Evolutionary conservation across 139 green algal species (phyloP).

Genomic region (Coelastrella sp.): DNA sequence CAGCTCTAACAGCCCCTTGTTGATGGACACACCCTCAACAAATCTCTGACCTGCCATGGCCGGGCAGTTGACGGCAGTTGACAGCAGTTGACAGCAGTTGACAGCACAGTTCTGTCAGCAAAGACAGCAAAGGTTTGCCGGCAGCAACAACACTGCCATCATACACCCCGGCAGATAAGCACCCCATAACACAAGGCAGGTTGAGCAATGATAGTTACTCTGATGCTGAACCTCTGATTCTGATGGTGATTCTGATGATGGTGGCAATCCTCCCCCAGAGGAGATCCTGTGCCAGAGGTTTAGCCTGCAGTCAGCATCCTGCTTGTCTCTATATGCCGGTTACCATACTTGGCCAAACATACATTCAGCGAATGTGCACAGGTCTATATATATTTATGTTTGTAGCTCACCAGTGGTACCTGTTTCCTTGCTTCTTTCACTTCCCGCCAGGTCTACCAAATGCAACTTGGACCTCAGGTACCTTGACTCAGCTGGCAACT

Average conservation of each 20-base stretch:
- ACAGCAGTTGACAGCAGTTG: not conserved
- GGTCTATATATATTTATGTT: too few species aligned
- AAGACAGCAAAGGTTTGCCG: too few species aligned
- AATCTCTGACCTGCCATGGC: conserved; percentile 47
- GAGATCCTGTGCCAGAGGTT: too few species aligned
- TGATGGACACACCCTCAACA: conserved; percentile 66
- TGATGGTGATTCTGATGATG: not conserved
- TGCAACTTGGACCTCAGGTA: conserved; percentile 75
- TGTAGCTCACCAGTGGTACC: conserved; percentile 34
- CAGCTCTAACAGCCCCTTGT: conserved; percentile 72
- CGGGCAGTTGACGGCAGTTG: conserved; percentile 14
- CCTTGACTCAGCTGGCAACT: conserved; percentile 46
- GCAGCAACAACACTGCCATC: too few species aligned
- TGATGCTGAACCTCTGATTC: not conserved
- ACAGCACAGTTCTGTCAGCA: not conserved
- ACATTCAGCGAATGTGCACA: too few species aligned
- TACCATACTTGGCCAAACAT: too few species aligned
- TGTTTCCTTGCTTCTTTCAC: conserved; percentile 72
- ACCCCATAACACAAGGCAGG: too few species aligned
- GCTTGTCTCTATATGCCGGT: too few species aligned
- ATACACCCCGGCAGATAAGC: too few species aligned
- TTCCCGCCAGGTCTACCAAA: conserved; percentile 82
- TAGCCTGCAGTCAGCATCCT: too few species aligned
- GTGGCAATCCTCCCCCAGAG: not conserved
- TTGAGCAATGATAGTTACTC: too few species aligned